Percentiles rank a stretch among this genome's conserved stretches.
Conservation (phyloP, 257 asterid species). For the Solanum bukasovii region DNA sequence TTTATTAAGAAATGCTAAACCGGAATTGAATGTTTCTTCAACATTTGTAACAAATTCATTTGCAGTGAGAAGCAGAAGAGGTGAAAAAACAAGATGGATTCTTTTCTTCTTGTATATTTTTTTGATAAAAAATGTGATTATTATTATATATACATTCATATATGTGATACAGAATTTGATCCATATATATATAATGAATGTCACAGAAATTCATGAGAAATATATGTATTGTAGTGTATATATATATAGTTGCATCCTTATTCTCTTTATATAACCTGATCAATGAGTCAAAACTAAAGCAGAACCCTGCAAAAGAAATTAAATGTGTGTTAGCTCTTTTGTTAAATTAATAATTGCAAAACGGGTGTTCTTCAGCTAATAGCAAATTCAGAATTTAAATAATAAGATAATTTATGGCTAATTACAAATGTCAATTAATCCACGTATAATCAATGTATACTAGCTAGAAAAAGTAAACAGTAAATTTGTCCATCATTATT, state of each 20-base stretch:
- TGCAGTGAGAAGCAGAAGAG: background rate
- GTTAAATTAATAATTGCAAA: background rate
- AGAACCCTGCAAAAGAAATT: background rate
- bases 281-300: background rate
- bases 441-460: background rate
- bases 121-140: background rate
- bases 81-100: background rate
- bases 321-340: background rate
- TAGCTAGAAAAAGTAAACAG: background rate
- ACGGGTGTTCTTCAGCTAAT: background rate
- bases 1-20: background rate
- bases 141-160: background rate
- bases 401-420: background rate
- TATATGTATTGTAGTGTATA: background rate
- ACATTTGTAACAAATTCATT: background rate
- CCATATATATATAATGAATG: background rate
- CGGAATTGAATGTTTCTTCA: background rate
- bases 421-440: background rate
- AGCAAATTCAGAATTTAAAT: background rate
- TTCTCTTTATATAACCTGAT: background rate
- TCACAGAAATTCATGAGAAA: background rate
- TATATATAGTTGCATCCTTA: background rate
- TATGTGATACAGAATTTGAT: background rate
- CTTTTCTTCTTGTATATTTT: background rate
- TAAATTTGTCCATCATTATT: background rate